These are phyloP conservation scores for Ceratobasidium papillatum DNA, from an alignment of 1,284 basidiomycete species.

Conservation along the genomic window DNA sequence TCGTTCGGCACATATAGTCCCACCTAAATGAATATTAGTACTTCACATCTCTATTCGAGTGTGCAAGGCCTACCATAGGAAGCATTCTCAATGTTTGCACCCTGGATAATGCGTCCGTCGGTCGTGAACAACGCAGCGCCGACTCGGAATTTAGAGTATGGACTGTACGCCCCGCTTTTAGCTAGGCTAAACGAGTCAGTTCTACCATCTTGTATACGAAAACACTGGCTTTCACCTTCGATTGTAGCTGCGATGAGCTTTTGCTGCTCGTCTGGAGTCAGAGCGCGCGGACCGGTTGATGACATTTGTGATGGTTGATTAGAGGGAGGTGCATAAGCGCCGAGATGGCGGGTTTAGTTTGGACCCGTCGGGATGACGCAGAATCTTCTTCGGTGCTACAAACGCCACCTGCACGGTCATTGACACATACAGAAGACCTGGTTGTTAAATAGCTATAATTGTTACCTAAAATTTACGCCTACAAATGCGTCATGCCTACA, in stretches of 20 bases:
- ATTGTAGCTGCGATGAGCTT: conserved; percentile 45
- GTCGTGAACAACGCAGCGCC: conserved; percentile 81
- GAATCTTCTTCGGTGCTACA: not conserved
- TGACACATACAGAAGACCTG: too few species aligned
- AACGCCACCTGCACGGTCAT: too few species aligned
- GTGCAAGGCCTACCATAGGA: conserved; percentile 74
- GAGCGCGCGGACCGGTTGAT: not conserved
- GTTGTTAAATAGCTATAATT: too few species aligned
- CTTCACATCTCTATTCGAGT: not conserved
- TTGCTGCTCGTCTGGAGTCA: conserved; percentile 41
- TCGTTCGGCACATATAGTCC: conserved; percentile 86
- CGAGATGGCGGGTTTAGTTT: conserved; percentile 9
- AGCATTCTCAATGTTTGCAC: conserved; percentile 91
- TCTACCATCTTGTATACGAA: not conserved
- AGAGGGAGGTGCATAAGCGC: conserved; percentile 13
- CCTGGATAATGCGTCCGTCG: conserved; percentile 77
- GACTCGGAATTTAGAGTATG: conserved; percentile 89
- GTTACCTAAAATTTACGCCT: too few species aligned
- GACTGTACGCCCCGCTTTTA: conserved; percentile 67
- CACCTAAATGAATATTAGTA: conserved; percentile 57
- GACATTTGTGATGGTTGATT: conserved; percentile 27
- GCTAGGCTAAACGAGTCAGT: conserved; percentile 53
- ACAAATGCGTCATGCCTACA: too few species aligned
- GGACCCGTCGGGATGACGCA: not conserved
- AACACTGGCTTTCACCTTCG: conserved; percentile 41